phyloP scores from a whole-genome alignment of 192 early-diverging fungal genomes.

The Pilobolus umbonatus region DNA sequence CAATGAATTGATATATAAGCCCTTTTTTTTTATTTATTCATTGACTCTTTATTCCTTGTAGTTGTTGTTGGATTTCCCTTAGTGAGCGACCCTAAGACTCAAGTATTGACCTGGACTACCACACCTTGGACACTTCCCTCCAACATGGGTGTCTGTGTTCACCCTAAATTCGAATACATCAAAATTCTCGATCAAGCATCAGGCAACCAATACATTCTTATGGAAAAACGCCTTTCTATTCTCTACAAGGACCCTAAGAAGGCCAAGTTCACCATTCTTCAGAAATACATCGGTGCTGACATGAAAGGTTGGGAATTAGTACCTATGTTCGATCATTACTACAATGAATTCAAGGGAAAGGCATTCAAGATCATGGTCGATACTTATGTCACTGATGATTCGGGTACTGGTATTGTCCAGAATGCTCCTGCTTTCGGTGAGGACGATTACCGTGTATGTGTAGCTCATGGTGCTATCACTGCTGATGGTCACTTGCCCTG shows the following conservation, averaged over 20 bases:
- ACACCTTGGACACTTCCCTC: constrained; percentile 98
- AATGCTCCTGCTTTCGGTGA: constrained; percentile 97
- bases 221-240: constrained; percentile 77
- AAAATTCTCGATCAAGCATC: constrained; percentile 88
- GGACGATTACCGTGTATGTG: constrained; percentile 96
- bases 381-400: constrained; percentile 86
- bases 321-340: constrained; percentile 88
- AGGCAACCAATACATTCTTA: constrained; percentile 79
- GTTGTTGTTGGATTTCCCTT: constrained; percentile 95
- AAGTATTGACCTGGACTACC: constrained; percentile 95
- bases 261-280: constrained; percentile 85
- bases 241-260: constrained; percentile 96
- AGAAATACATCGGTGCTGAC: constrained; percentile 67
- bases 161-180: constrained; percentile 92
- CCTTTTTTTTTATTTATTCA: background rate
- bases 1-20: background rate
- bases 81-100: constrained; percentile 66
- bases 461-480: constrained; percentile 73
- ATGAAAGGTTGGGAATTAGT: constrained; percentile 86
- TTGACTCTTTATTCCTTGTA: constrained; percentile 7
- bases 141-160: constrained; percentile 90
- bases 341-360: constrained; percentile 61
- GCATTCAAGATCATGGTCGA: constrained; percentile 88
- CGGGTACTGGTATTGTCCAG: constrained; percentile 98
- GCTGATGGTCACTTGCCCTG: constrained; percentile 82